phyloP scores from a whole-genome alignment of 2,329 filamentous ascomycete species.

The Verticillium nubilum region DNA sequence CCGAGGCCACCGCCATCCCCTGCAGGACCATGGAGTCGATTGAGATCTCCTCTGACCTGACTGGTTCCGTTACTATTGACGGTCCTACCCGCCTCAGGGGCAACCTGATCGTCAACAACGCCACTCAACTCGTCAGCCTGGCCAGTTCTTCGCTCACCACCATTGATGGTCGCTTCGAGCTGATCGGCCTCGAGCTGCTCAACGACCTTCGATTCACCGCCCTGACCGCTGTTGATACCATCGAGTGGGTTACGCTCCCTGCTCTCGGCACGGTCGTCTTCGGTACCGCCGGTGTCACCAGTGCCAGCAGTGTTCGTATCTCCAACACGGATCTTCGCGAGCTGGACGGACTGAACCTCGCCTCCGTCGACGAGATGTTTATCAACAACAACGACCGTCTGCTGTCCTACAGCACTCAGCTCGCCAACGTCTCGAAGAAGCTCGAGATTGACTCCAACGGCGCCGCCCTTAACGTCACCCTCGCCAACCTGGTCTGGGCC shows the following conservation, averaged over 20 bases:
- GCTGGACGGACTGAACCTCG: slow-evolving; percentile 76
- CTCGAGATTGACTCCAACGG: slow-evolving; percentile 80
- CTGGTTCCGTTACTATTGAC: slow-evolving; percentile 55
- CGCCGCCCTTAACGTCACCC: slow-evolving; percentile 60
- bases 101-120: slow-evolving; percentile 57
- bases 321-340: slow-evolving; percentile 79
- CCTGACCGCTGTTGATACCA: slow-evolving; percentile 59
- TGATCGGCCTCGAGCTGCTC: slow-evolving; percentile 65
- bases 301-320: slow-evolving; percentile 66
- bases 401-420: slow-evolving; percentile 67
- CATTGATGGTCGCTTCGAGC: slow-evolving; percentile 65
- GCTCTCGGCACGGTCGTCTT: slow-evolving; percentile 45
- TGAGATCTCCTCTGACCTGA: slow-evolving; percentile 51
- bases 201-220: slow-evolving; percentile 59
- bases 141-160: slow-evolving; percentile 53
- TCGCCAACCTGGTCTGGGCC: slow-evolving; percentile 69
- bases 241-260: slow-evolving; percentile 70
- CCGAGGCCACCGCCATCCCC: slow-evolving; percentile 54
- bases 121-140: slow-evolving; percentile 54
- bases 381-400: slow-evolving; percentile 90
- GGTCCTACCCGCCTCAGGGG: slow-evolving; percentile 53
- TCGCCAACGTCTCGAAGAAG: slow-evolving; percentile 66
- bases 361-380: slow-evolving; percentile 65
- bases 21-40: slow-evolving; percentile 68
- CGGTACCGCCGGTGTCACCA: slow-evolving; percentile 52